A percentile compares a stretch with the other conserved stretches of the same genome.
These are phyloP conservation scores for Lachancea waltii DNA, from an alignment of 805 yeast genomes.

Conservation along the genomic window DNA sequence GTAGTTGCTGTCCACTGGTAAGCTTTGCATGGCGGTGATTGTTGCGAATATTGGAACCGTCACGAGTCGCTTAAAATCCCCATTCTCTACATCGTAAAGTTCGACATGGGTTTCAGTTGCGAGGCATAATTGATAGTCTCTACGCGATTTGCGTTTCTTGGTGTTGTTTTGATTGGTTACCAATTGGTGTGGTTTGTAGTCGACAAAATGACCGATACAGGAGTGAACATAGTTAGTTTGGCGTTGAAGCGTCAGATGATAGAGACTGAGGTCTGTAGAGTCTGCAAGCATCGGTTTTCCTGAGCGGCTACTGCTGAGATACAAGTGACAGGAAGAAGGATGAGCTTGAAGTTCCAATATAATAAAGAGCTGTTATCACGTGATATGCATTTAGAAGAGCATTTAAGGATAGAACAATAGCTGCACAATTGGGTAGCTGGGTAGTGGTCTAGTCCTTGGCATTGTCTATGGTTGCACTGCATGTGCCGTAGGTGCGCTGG, in stretches of 20 bases:
- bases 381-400: too few species aligned
- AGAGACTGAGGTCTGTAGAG: constrained; percentile 2
- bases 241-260: constrained; percentile 57
- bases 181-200: constrained; percentile 4
- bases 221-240: constrained; percentile 50
- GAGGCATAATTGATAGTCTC: constrained; percentile 27
- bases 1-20: constrained; percentile 47
- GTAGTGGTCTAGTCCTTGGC: too few species aligned
- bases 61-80: constrained; percentile 41
- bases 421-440: too few species aligned
- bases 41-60: constrained; percentile 50
- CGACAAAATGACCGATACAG: constrained; percentile 65
- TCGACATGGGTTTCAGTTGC: constrained; percentile 29
- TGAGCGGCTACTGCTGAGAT: background rate
- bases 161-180: background rate
- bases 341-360: too few species aligned
- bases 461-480: too few species aligned
- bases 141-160: constrained; percentile 10
- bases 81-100: constrained; percentile 43
- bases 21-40: constrained; percentile 45
- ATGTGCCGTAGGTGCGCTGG: too few species aligned
- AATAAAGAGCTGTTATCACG: too few species aligned
- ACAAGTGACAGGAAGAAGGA: too few species aligned
- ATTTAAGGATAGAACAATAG: too few species aligned
- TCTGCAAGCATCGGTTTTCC: constrained; percentile 3